Conservation (phyloP, 805 yeast species). For the Saturnispora silvae region DNA sequence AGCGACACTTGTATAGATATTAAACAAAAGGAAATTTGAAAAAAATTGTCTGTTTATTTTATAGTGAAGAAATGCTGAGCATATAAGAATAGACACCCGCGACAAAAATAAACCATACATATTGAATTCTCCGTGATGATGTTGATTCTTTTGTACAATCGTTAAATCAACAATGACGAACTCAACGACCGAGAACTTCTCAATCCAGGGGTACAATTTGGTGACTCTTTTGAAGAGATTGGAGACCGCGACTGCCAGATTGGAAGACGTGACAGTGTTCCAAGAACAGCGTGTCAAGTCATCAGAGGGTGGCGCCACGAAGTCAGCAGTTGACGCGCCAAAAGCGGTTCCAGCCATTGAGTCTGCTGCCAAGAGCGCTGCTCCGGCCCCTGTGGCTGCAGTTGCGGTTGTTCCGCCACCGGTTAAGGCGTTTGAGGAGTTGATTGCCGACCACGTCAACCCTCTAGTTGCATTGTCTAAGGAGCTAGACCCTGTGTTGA, state of each 20-base stretch:
- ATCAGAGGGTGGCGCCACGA: not conserved
- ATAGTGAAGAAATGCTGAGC: not conserved
- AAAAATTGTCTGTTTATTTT: no score
- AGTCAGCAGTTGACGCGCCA: not conserved
- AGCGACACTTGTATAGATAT: no score
- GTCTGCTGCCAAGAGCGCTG: constrained; percentile 10
- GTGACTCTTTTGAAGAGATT: constrained; percentile 71
- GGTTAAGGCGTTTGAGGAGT: constrained; percentile 41
- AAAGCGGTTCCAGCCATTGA: constrained; percentile 7
- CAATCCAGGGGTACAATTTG: constrained; percentile 75
- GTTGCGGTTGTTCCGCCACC: constrained; percentile 27
- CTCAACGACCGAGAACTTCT: constrained; percentile 23
- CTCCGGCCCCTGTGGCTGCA: constrained; percentile 12
- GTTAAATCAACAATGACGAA: constrained; percentile 4
- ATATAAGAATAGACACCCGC: not conserved
- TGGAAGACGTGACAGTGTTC: constrained; percentile 77
- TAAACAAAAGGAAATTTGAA: not conserved
- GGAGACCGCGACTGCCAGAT: constrained; percentile 88
- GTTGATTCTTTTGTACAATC: no score
- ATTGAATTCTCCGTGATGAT: no score
- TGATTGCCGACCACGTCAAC: constrained; percentile 40
- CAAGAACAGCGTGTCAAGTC: constrained; percentile 47
- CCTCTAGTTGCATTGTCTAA: constrained; percentile 51
- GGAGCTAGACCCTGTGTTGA: constrained; percentile 46
- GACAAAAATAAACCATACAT: not conserved